Evolutionary conservation across 495 filamentous ascomycete species (phyloP), one percentile per base, ranked within the genome.

Genomic region (Podospora australis): DNA sequence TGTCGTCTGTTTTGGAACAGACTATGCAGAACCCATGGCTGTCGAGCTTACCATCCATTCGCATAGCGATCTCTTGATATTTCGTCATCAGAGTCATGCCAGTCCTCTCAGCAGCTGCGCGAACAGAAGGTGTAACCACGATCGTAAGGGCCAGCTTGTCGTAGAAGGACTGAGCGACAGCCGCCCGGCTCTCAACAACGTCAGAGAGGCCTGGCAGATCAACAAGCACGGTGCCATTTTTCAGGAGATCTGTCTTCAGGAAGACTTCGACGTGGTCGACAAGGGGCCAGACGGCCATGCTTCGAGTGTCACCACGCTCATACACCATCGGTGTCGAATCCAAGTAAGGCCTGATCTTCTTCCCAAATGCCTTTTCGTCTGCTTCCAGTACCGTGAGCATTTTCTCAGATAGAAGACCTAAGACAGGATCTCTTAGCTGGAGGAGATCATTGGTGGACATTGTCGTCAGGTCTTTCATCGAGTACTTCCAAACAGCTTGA

Each of bases 41-140:
- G 13, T 62, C 39, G 17, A 59, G 52, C 32, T 57, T 59, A 4
- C 57, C 56, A 20, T 53, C 46, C 53, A 64, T 57, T n/a, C 49
- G 52, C 53, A 64, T 49, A 4, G 24, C 34, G 6, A 62, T 23
- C 38, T 62, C 59, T 4, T 62, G 59, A 34, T 59, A 47, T 6
- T 50, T 50, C 0, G 47, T 35, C 49, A 62, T 62, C 4, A 64
- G 29, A n/a, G 20, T 7, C 6, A 55, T 49, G 2, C 38, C 53
- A 2, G 56, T 62, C 1, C 43, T 25, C 11, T 62, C 57, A 16
- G 57, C 56, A 14, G 61, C 59, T 1, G 56, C 61, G 1, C 61
- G 49, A 4, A 53, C 36, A 19, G 45, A 24, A 6, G 57, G 53
- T 0, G 59, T 21, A 4, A 62, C 56, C 3, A 64, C 34, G 10